Evolutionary conservation across 495 filamentous ascomycete species (phyloP).

Genomic region (Pseudevernia furfuracea): DNA sequence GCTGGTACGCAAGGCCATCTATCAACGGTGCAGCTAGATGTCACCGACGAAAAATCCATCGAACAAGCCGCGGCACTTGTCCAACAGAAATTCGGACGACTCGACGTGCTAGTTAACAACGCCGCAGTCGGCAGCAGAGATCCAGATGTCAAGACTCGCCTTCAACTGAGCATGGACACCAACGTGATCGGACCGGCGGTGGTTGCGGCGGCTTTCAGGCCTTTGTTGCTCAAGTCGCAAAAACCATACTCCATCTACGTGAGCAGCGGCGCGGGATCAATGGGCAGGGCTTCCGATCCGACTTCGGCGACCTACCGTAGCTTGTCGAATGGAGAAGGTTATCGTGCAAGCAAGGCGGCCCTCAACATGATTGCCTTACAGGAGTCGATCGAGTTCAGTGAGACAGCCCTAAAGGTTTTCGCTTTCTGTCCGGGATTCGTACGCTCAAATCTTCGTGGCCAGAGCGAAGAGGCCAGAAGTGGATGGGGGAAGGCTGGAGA

Average conservation of each 20-base stretch:
- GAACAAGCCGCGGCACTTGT: slow-evolving; percentile 26
- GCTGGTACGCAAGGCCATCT: slow-evolving; percentile 2
- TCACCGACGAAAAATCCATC: slow-evolving; percentile 28
- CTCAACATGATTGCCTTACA: slow-evolving; percentile 5
- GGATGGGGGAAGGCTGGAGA: no score
- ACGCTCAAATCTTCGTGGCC: no score
- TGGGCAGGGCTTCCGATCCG: background rate
- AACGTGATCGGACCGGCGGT: slow-evolving; percentile 33
- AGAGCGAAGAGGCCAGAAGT: no score
- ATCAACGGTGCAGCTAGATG: slow-evolving; percentile 31
- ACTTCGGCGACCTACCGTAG: no score
- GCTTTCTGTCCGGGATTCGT: no score
- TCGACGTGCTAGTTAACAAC: slow-evolving; percentile 32
- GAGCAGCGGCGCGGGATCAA: slow-evolving; percentile 20
- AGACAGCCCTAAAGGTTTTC: no score
- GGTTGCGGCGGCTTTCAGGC: slow-evolving; percentile 27
- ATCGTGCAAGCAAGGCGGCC: slow-evolving; percentile 6
- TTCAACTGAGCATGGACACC: slow-evolving; percentile 15
- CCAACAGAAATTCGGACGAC: slow-evolving; percentile 27
- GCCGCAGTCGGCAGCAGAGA: slow-evolving; percentile 21
- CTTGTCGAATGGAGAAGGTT: background rate
- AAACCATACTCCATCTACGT: slow-evolving; percentile 31
- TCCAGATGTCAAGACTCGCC: slow-evolving; percentile 9
- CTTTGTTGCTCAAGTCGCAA: slow-evolving; percentile 29
- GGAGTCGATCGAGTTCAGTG: no score